Evolutionary conservation across 2,329 filamentous ascomycete genomes (phyloP), one percentile per base, ranked within the genome.

Genomic region (Calonectria leucothoes): DNA sequence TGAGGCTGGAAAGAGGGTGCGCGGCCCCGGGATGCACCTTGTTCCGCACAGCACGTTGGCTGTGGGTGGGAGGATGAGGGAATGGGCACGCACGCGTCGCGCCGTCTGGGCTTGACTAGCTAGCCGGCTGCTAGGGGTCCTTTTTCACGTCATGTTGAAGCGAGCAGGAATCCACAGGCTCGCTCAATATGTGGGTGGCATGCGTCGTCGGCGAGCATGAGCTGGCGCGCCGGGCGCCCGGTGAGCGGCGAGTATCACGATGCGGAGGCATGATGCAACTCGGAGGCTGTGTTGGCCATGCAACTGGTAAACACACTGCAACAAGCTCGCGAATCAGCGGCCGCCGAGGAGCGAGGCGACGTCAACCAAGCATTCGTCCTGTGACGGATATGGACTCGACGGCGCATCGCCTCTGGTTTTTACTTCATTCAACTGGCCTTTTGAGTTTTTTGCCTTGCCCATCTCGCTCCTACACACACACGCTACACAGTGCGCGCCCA

Each of bases 321-420:
- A 66, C 51, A 29, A n/a, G 42, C 64, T 67, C 70, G 31, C 70
- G 70, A 68, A 59, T 69, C 66, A 31, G 68, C 55, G 52, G 55
- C 49, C 59, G 70, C 70, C 57, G 39, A 69, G 42, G 23, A 23
- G 42, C 42, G 59, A 63, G 49, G 48, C 51, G 68, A 45, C 66
- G 52, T 65, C 71, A 71, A 70, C n/a, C 27, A 42, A 49, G 65
- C 57, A 66, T 15, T 15, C 48, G 65, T 70, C 71, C 75, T 75
- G 72, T 77, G 77, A 79, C 68, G 76, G 68, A 74, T 71, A 69
- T 73, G 73, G 77, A 76, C 73, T 72, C 66, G 76, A 71, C 25
- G 66, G 69, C 39, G 45, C 45, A 31, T 70, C 27, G 23, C 42
- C n/a, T 67, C 35, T 64, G 69, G 70, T 68, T 68, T 68, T 64